Percentiles rank a stretch among this genome's conserved stretches.
Evolutionary conservation across 176 grass and related monocot genomes (phyloP).

Genomic region (Poa pratensis): DNA sequence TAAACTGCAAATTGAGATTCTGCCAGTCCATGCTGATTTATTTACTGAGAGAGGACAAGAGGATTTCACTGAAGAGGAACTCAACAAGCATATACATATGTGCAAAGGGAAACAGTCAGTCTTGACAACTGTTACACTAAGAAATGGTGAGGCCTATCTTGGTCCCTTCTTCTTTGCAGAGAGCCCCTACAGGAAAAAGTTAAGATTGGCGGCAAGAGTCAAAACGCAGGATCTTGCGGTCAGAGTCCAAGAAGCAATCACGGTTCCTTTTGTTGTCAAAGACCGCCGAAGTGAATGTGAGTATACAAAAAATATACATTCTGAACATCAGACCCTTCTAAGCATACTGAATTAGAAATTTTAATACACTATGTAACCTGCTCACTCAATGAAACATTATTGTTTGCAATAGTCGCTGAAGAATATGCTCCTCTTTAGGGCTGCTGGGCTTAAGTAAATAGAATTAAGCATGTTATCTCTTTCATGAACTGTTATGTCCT

Average conservation of each 20-base stretch:
- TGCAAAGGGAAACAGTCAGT: slow-evolving; percentile 10
- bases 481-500: too few relatives aligned
- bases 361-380: background rate
- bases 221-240: background rate
- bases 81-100: slow-evolving; percentile 8
- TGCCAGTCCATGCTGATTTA: slow-evolving; percentile 17
- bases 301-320: background rate
- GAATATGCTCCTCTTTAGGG: background rate
- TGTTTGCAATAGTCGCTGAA: background rate
- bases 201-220: slow-evolving; percentile 25
- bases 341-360: background rate
- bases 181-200: background rate
- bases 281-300: background rate
- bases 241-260: slow-evolving; percentile 30
- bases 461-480: too few relatives aligned
- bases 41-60: background rate
- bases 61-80: background rate
- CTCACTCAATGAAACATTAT: background rate
- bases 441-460: background rate
- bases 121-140: background rate
- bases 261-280: background rate
- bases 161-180: background rate
- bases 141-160: background rate
- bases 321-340: background rate
- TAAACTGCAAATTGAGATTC: slow-evolving; percentile 29